These are phyloP conservation scores for Thelonectria blattea DNA, from an alignment of 2,329 filamentous ascomycete species.

Conservation along the genomic window DNA sequence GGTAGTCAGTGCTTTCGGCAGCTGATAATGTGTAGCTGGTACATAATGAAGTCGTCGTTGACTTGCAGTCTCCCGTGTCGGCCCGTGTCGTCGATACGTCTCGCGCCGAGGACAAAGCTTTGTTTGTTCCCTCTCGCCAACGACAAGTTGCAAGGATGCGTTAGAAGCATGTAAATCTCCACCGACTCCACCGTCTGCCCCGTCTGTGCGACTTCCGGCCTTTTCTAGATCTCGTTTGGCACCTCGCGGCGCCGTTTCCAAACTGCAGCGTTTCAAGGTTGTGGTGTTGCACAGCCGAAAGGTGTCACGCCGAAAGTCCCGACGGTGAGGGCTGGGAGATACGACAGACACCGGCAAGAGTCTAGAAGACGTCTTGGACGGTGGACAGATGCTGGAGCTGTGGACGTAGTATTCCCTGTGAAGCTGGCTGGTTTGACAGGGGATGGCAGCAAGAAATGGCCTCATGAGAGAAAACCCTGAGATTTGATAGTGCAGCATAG, in stretches of 20 bases:
- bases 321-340: constrained; percentile 8
- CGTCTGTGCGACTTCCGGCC: constrained; percentile 34
- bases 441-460: neutral
- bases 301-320: constrained; percentile 12
- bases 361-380: neutral
- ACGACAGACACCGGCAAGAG: neutral
- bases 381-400: neutral
- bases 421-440: neutral
- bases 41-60: neutral
- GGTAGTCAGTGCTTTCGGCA: neutral
- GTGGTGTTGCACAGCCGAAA: constrained; percentile 23
- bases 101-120: neutral
- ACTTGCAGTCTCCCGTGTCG: no score
- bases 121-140: neutral
- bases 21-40: neutral
- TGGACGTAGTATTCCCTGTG: neutral
- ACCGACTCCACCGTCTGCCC: constrained; percentile 20
- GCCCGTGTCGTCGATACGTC: no score
- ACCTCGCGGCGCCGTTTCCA: constrained; percentile 8
- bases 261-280: constrained; percentile 32
- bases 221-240: constrained; percentile 37
- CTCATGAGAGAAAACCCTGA: neutral
- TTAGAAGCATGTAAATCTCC: constrained; percentile 7
- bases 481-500: neutral
- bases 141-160: no score